These are phyloP conservation scores for Rhodomyrtus psidioides DNA, from an alignment of 441 rosid genomes.

Conservation along the genomic window DNA sequence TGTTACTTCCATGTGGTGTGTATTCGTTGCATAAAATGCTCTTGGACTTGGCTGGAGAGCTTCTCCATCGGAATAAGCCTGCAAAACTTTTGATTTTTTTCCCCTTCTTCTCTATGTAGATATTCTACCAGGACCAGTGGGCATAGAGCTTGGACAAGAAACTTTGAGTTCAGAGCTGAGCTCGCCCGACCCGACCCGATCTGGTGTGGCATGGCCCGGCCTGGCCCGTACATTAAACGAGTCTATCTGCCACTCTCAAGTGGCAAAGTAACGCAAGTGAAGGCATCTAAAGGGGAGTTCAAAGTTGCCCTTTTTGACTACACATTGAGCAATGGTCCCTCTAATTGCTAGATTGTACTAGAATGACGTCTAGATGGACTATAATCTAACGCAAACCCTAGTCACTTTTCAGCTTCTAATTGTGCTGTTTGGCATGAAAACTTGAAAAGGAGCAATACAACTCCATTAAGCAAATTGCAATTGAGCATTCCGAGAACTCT, in stretches of 20 bases:
- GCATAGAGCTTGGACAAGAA: neutral
- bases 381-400: neutral
- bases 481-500: neutral
- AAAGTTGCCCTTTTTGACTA: neutral
- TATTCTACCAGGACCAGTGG: neutral
- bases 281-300: neutral
- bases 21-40: neutral
- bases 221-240: neutral
- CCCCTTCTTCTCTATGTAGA: neutral
- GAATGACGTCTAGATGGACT: neutral
- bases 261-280: neutral
- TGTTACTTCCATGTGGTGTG: fast-evolving
- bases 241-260: neutral
- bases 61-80: neutral
- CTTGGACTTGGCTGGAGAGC: neutral
- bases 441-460: neutral
- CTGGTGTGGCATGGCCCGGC: neutral
- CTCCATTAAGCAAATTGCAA: neutral
- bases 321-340: neutral
- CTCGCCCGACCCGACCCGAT: neutral
- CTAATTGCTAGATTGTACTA: neutral
- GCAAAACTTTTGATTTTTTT: neutral
- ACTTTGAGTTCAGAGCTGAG: neutral
- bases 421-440: neutral
- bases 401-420: neutral